Conservation (phyloP, 2,329 filamentous ascomycete genomes). For the Biscogniauxia mediterranea region DNA sequence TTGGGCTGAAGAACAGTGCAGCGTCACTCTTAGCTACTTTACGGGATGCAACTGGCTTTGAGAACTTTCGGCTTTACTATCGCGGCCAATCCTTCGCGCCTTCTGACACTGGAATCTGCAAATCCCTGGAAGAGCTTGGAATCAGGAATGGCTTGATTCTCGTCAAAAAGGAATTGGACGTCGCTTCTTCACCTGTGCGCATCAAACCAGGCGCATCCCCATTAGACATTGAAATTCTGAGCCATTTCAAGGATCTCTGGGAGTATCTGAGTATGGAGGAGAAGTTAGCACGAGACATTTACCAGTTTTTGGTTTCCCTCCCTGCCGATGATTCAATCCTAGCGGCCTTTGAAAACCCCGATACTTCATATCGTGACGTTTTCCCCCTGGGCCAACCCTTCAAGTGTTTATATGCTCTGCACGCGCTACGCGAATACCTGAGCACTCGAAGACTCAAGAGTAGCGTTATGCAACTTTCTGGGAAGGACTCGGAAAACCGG, state of each 20-base stretch:
- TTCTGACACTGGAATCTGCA: conserved; percentile 55
- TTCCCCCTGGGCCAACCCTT: conserved; percentile 70
- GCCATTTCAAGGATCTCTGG: conserved; percentile 83
- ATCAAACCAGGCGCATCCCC: conserved; percentile 53
- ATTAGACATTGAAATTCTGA: conserved; percentile 76
- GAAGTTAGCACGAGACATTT: conserved; percentile 67
- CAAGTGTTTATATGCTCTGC: conserved; percentile 70
- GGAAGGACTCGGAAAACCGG: conserved; percentile 20
- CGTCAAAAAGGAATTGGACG: conserved; percentile 57
- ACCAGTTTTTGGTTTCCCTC: conserved; percentile 67
- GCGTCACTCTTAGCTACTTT: conserved; percentile 67
- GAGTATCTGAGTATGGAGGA: conserved; percentile 74
- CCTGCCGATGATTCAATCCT: conserved; percentile 65
- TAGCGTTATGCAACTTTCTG: conserved; percentile 25
- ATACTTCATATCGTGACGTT: conserved; percentile 55
- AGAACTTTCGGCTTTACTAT: conserved; percentile 72
- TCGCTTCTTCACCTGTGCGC: conserved; percentile 40
- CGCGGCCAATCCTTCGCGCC: conserved; percentile 65
- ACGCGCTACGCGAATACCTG: conserved; percentile 65
- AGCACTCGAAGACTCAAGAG: conserved; percentile 34
- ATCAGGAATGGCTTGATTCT: conserved; percentile 65
- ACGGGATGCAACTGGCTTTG: conserved; percentile 68
- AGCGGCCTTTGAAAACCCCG: conserved; percentile 53
- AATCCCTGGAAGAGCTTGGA: conserved; percentile 66
- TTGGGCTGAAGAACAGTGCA: conserved; percentile 70